Evolutionary conservation across 2,329 filamentous ascomycete genomes (phyloP), one percentile per base, ranked within the genome.

Genomic region (Aspergillus sergii): DNA sequence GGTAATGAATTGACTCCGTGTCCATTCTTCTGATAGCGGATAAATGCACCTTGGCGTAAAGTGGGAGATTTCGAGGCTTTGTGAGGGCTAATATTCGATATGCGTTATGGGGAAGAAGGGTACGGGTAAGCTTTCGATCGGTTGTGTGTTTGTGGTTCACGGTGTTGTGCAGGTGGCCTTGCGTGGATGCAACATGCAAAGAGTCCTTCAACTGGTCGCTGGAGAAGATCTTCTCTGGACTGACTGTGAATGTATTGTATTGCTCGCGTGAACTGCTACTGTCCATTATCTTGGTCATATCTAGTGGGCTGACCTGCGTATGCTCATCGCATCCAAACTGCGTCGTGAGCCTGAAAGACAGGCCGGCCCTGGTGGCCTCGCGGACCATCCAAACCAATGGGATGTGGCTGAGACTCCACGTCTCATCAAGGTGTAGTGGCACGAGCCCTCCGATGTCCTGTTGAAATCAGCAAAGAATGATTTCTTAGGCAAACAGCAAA

Each of bases 351-450:
- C 51, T 23, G n/a, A 55, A 39, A 14, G 30, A 23, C 10, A 55
- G 21, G 4, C 51, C 32, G 14, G 51, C 32, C 4, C 28, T 36
- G 2, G 21, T 16, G 28, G 57, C 57, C 57, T 58, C 57, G 41
- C 30, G 26, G 10, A 58, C 45, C 45, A 58, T 58, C 57, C 57
- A 58, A 21, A 36, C 57, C 57, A 58, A 14, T 1, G 57, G 57
- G 43, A 50, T 51, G 28, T 58, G 57, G 16, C 39, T 23, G 45
- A 58, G 55, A 14, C 28, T 43, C 26, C 39, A 43, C 4, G 19
- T 3, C 16, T 58, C 41, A n/a, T 16, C 26, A 12, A 21, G 21
- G n/a, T 45, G 28, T 36, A 23, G 36, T 11, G 58, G 26, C 14
- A 34, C 21, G 16, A 54, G 32, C 12, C 48, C 58, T 2, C 48